Conservation (phyloP, 805 yeast species). For the Sugiyamaella chiloensis region DNA sequence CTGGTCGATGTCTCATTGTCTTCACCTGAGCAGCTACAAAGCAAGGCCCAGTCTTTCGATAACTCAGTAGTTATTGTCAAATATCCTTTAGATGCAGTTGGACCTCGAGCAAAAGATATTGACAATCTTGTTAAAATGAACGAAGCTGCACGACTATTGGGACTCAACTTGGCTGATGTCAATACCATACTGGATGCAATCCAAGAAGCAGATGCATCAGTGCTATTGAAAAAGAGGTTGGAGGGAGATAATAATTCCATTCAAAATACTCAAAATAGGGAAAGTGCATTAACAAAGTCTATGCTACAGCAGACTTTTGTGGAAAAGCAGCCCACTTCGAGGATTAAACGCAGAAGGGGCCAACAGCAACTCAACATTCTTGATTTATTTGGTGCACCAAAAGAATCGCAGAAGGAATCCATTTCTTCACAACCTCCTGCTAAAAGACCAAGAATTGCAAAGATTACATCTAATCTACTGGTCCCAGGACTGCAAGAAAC, state of each 20-base stretch:
- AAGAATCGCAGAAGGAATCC: no score
- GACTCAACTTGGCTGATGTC: slow-evolving; percentile 24
- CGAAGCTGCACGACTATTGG: slow-evolving; percentile 24
- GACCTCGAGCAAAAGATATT: slow-evolving; percentile 6
- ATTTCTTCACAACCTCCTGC: background rate
- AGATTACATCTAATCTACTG: background rate
- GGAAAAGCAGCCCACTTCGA: background rate
- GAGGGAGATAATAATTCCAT: background rate
- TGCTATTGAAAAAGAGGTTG: background rate
- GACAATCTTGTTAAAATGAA: slow-evolving; percentile 18
- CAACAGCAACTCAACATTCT: slow-evolving; percentile 4
- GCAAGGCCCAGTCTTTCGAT: background rate
- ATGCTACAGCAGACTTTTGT: slow-evolving; percentile 1
- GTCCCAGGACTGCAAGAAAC: no score
- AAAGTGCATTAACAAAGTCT: background rate
- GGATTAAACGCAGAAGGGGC: background rate
- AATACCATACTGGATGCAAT: slow-evolving; percentile 33
- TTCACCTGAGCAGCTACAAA: background rate
- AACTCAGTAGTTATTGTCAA: slow-evolving; percentile 15
- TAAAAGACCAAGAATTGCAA: background rate
- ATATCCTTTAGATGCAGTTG: slow-evolving; percentile 14
- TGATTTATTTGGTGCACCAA: background rate
- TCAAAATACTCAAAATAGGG: background rate
- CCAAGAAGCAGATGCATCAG: slow-evolving; percentile 17
- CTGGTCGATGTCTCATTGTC: slow-evolving; percentile 3